phyloP scores from a whole-genome alignment of 106 monocot genomes.

The Dioscorea alata region DNA sequence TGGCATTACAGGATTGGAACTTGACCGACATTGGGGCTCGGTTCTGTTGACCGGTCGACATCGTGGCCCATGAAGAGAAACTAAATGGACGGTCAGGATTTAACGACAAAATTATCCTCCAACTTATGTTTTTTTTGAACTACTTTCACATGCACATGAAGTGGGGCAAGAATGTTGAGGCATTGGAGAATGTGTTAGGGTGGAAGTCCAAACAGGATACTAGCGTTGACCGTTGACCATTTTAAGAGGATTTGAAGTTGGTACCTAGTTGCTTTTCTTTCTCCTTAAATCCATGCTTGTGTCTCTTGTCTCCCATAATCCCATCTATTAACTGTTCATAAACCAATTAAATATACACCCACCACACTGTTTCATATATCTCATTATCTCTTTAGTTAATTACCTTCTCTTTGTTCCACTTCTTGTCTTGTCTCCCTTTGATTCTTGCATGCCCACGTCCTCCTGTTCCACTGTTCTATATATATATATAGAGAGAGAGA shows the following conservation, averaged over 20 bases:
- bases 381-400: no score
- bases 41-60: background rate
- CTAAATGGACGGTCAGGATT: no score
- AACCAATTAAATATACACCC: no score
- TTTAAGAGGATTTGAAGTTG: background rate
- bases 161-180: background rate
- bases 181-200: background rate
- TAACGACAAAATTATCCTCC: background rate
- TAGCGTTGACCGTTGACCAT: background rate
- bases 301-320: conserved; percentile 2
- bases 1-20: no score
- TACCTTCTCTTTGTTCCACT: no score
- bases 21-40: background rate
- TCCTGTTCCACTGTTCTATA: no score
- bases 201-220: background rate
- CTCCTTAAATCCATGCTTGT: background rate
- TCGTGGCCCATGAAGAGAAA: no score
- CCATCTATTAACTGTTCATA: background rate
- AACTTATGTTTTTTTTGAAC: background rate
- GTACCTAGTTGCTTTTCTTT: background rate
- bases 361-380: no score
- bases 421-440: no score
- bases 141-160: background rate
- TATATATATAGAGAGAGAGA: no score
- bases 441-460: no score